A percentile compares a stretch with the other conserved stretches of the same genome.
phyloP scores from a whole-genome alignment of 441 rosid species.

The Francoa sonchifolia region DNA sequence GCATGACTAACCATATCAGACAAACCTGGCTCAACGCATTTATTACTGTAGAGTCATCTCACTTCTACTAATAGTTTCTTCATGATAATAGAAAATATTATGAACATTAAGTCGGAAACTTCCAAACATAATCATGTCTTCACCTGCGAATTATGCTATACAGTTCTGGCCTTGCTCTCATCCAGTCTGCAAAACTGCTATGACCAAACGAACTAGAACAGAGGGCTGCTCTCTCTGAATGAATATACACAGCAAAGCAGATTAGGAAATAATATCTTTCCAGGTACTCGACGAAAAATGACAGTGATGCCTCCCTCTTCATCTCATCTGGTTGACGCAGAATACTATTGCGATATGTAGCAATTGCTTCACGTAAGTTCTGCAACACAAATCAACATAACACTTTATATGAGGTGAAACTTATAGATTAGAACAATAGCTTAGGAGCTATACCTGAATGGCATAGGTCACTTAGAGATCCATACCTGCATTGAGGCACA shows the following conservation, averaged over 20 bases:
- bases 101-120: no score
- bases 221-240: conserved; percentile 79
- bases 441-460: conserved; percentile 9
- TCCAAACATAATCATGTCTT: conserved; percentile 6
- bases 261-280: conserved; percentile 98
- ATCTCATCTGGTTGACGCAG: conserved; percentile 97
- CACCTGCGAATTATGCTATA: conserved; percentile 97
- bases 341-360: conserved; percentile 80
- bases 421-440: conserved; percentile 2
- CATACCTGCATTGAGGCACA: conserved; percentile 98
- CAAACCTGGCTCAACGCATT: no score
- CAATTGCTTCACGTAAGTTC: conserved; percentile 98
- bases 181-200: conserved; percentile 96
- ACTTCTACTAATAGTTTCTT: background rate
- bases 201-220: conserved; percentile 63
- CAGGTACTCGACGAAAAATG: conserved; percentile 91
- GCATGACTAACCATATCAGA: no score
- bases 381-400: conserved; percentile 29
- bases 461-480: conserved; percentile 10
- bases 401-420: conserved; percentile 14
- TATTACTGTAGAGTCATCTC: background rate
- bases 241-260: conserved; percentile 94
- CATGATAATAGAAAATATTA: no score
- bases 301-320: conserved; percentile 96
- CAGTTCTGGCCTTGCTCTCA: conserved; percentile 97